Evolutionary conservation across 441 rosid genomes (phyloP).

Genomic region (Erodium trifolium): DNA sequence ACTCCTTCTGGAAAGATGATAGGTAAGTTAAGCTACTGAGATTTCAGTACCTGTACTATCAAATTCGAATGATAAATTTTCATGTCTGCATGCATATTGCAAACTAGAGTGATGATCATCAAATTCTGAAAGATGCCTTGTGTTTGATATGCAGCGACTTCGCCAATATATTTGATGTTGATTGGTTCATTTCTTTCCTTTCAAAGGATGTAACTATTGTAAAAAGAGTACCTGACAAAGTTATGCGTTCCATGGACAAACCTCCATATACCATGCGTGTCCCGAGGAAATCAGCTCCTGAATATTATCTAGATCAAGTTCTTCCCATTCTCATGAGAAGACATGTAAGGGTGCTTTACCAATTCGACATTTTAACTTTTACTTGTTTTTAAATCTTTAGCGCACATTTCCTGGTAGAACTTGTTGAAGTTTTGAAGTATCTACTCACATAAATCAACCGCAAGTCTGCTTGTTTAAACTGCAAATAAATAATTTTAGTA

Average conservation of each 20-base stretch:
- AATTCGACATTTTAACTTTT: neutral
- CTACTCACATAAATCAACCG: no score
- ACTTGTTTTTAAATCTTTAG: no score
- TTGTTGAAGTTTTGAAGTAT: no score
- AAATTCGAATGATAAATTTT: slow-evolving; percentile 14
- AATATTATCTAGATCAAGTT: slow-evolving; percentile 92
- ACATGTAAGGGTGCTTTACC: slow-evolving; percentile 41
- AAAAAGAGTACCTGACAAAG: slow-evolving; percentile 84
- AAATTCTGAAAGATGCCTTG: slow-evolving; percentile 6
- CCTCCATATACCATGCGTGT: slow-evolving; percentile 95
- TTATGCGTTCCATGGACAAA: slow-evolving; percentile 90
- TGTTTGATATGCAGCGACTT: slow-evolving; percentile 66
- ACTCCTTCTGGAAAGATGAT: slow-evolving; percentile 91
- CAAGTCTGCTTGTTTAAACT: no score
- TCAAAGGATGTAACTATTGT: slow-evolving; percentile 82
- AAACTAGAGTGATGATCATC: neutral
- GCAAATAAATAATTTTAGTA: neutral
- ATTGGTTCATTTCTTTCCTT: slow-evolving; percentile 87
- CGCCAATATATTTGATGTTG: slow-evolving; percentile 73
- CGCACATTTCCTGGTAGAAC: no score
- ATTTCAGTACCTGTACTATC: neutral
- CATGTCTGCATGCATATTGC: neutral
- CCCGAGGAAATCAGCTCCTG: slow-evolving; percentile 89
- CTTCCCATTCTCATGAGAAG: slow-evolving; percentile 73
- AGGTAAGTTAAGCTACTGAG: slow-evolving; percentile 42